Percentiles rank a stretch among this genome's conserved stretches.
Evolutionary conservation across 2,329 filamentous ascomycete genomes (phyloP).

Genomic region (Trichoderma brevicompactum): DNA sequence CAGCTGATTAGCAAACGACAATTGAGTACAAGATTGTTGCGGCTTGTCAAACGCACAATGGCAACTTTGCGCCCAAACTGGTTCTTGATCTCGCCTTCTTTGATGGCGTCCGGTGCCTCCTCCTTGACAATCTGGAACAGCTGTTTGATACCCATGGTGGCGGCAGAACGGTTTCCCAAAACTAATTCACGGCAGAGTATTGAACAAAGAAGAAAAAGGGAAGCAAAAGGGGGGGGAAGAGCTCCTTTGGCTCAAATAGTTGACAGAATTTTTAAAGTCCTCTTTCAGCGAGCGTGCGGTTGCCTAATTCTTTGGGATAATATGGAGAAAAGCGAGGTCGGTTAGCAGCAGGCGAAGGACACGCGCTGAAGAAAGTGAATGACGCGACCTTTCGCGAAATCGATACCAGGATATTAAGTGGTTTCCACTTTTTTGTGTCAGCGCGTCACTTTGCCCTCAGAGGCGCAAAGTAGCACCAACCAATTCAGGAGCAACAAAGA

Average conservation of each 20-base stretch:
- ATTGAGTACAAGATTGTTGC: neutral
- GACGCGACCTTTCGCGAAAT: slow-evolving; percentile 39
- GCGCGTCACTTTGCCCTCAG: neutral
- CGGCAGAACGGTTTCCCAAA: slow-evolving; percentile 11
- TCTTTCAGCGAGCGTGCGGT: neutral
- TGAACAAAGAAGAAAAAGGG: neutral
- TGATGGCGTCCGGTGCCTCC: slow-evolving; percentile 92
- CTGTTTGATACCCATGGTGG: slow-evolving; percentile 68
- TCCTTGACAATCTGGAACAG: slow-evolving; percentile 84
- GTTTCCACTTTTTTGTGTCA: slow-evolving; percentile 33
- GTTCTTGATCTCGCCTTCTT: slow-evolving; percentile 97
- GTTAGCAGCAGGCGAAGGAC: neutral
- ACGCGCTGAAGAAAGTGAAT: slow-evolving; percentile 34
- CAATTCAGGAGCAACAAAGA: neutral
- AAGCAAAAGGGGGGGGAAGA: neutral
- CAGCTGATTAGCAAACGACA: neutral
- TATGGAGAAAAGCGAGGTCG: slow-evolving; percentile 1
- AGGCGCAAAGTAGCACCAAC: neutral
- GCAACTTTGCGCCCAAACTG: slow-evolving; percentile 98
- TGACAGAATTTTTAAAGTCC: neutral
- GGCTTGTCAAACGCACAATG: slow-evolving; percentile 66
- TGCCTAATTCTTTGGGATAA: neutral
- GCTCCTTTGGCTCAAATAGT: neutral
- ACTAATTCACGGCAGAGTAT: neutral
- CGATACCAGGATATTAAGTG: slow-evolving; percentile 39